Base-by-base conservation (phyloP, 768 basidiomycete genomes). In the Lentinula detonsa region DNA sequence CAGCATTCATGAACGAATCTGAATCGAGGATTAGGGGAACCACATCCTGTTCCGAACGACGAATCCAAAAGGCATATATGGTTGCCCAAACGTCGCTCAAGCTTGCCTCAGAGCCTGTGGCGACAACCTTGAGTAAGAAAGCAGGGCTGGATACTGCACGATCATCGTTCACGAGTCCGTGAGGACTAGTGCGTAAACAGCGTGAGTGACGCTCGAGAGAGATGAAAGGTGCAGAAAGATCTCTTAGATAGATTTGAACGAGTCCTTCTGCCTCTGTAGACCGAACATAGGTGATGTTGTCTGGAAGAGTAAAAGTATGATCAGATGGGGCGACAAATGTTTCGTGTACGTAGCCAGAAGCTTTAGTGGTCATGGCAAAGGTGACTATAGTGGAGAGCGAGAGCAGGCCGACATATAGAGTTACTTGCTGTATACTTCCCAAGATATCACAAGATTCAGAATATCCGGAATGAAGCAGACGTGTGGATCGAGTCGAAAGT, bases 21-120 rank as follows among this genome's bases (percentile, higher is more conserved):
- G 57, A 31, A n/a, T 71, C 66, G 39, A 80, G 61, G 16, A 70
- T 58, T 61, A 78, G 58, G 0, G 81, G 81, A 58, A 81, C 73
- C 43, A 73, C 69, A 50, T 81, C 80, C 48, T 75, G 71, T 7
- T 69, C 68, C 49, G 75, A 72, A 63, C 74, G 66, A 39, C 72
- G 62, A 5, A 74, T 74, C 67, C 77, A 80, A 2, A 82, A 68
- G 10, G 74, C 73, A 61, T 81, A 77, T 15, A 80, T 62, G 40
- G 68, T 65, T 3, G 68, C 74, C 81, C 81, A 82, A 28, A 73
- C 57, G 59, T 80, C 73, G 9, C 68, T 60, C 28, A 75, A 57
- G 13, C 69, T 48, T 40, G 74, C 45, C 23, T 15, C 51, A 51
- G 68, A 60, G 15, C 28, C 28, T 28, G 64, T 50, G n/a, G 8